A percentile compares a stretch with the other conserved stretches of the same genome.
These are phyloP conservation scores for Hypsizygus ulmarius DNA, from an alignment of 1,284 basidiomycete genomes.

Conservation along the genomic window DNA sequence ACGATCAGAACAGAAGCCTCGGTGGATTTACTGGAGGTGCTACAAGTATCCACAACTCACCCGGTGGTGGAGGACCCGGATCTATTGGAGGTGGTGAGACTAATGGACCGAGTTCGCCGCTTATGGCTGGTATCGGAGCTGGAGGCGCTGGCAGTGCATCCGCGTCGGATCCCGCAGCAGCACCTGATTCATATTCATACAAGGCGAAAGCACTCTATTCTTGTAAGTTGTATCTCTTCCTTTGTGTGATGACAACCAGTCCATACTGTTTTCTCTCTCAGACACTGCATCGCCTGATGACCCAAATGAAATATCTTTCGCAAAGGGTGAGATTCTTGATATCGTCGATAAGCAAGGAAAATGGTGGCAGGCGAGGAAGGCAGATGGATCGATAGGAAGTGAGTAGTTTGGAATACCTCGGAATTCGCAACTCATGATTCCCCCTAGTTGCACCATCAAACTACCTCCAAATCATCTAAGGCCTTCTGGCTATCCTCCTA, in stretches of 20 bases:
- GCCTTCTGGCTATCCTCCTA: constrained; percentile 2
- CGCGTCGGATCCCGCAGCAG: constrained; percentile 18
- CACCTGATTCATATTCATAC: constrained; percentile 52
- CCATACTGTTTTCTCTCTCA: constrained; percentile 30
- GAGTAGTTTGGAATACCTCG: constrained; percentile 30
- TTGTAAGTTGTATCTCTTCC: constrained; percentile 51
- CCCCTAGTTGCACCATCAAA: constrained; percentile 71
- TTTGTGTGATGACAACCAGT: constrained; percentile 16
- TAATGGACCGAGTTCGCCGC: constrained; percentile 55
- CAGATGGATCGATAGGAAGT: constrained; percentile 83
- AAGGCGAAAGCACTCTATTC: constrained; percentile 87
- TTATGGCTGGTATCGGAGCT: constrained; percentile 64
- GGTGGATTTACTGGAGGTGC: constrained; percentile 32
- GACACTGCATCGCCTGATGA: constrained; percentile 93
- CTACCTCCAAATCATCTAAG: constrained; percentile 68
- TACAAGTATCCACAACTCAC: constrained; percentile 45
- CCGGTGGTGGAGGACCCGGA: constrained; percentile 35
- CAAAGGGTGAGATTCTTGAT: constrained; percentile 92
- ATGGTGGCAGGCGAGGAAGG: constrained; percentile 94
- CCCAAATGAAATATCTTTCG: constrained; percentile 94
- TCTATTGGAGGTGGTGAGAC: constrained; percentile 47
- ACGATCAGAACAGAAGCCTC: constrained; percentile 44
- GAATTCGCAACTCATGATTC: constrained; percentile 19
- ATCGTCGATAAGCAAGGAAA: constrained; percentile 93
- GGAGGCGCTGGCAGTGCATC: constrained; percentile 34